A percentile compares a stretch with the other conserved stretches of the same genome.
phyloP scores from a whole-genome alignment of 2,329 filamentous ascomycete species.

The Huntiella abstrusa region DNA sequence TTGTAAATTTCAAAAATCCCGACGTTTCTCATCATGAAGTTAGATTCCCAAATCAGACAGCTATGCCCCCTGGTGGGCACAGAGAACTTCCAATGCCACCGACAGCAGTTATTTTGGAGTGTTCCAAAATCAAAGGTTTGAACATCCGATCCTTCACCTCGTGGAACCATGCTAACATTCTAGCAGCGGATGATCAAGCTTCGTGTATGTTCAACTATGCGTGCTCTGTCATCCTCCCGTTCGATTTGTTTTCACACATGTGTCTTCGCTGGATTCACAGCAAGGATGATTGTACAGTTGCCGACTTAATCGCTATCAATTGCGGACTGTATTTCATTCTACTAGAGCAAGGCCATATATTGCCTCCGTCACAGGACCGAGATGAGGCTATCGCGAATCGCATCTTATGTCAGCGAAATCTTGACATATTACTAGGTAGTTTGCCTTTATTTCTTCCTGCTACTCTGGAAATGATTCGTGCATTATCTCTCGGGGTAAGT shows the following conservation, averaged over 20 bases:
- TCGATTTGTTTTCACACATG: slow-evolving; percentile 1
- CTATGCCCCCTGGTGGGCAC: slow-evolving; percentile 26
- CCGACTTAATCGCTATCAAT: slow-evolving; percentile 32
- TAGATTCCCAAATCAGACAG: slow-evolving; percentile 27
- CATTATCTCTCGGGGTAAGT: slow-evolving; percentile 38
- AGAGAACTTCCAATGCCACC: slow-evolving; percentile 37
- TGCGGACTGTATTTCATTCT: slow-evolving; percentile 31
- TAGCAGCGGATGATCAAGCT: not conserved
- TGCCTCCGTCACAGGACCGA: slow-evolving; percentile 8
- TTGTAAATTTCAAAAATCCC: slow-evolving; percentile 31
- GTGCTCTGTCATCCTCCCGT: not conserved
- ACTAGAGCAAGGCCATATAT: slow-evolving; percentile 23
- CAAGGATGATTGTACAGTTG: slow-evolving; percentile 27
- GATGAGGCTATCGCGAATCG: slow-evolving; percentile 22
- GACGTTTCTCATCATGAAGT: slow-evolving; percentile 23
- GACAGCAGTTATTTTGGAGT: not conserved
- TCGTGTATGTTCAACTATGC: slow-evolving; percentile 1
- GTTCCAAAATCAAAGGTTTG: slow-evolving; percentile 3
- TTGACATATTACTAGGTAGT: slow-evolving; percentile 31
- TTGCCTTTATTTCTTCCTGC: slow-evolving; percentile 38
- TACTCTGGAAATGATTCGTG: slow-evolving; percentile 34
- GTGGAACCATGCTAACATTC: not conserved
- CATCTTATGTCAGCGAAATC: slow-evolving; percentile 26
- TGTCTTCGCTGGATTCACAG: not conserved
- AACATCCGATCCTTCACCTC: not conserved